Conservation (phyloP, 108 stramenopile genomes). For the Fragilaria radians region DNA sequence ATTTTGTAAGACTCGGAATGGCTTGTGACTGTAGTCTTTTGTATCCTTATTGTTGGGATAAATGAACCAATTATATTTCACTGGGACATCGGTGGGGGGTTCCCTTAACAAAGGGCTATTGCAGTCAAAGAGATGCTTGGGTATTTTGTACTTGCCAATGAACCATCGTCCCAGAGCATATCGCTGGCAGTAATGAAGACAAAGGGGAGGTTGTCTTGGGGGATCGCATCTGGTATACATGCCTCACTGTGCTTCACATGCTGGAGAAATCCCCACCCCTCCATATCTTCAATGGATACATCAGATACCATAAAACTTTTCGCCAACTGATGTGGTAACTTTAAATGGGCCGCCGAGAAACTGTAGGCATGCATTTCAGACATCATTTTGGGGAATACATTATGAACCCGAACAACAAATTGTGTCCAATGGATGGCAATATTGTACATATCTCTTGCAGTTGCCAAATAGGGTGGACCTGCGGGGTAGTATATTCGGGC, state of each 20-base stretch:
- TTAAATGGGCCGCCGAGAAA: constrained; percentile 75
- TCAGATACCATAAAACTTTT: constrained; percentile 67
- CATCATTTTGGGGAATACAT: constrained; percentile 38
- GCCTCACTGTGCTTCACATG: constrained; percentile 14
- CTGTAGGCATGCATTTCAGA: constrained; percentile 66
- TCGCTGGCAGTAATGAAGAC: constrained; percentile 78
- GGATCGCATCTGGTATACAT: not conserved
- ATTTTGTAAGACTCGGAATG: constrained; percentile 4
- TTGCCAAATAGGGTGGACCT: constrained; percentile 90
- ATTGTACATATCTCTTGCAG: constrained; percentile 63
- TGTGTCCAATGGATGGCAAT: constrained; percentile 76
- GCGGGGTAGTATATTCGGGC: constrained; percentile 63
- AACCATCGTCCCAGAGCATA: constrained; percentile 57
- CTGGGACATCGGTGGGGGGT: constrained; percentile 36
- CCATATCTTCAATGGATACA: constrained; percentile 19
- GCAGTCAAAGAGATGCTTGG: constrained; percentile 57
- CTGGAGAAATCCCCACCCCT: constrained; percentile 77
- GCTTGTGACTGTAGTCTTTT: constrained; percentile 11
- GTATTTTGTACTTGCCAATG: constrained; percentile 62
- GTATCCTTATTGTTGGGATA: constrained; percentile 1
- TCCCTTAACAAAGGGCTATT: constrained; percentile 47
- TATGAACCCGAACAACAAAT: constrained; percentile 57
- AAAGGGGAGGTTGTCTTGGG: constrained; percentile 29
- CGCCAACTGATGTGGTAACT: constrained; percentile 64
- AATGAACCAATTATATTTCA: constrained; percentile 2